Percentiles rank a stretch among this genome's conserved stretches.
Evolutionary conservation across 441 rosid genomes (phyloP).

Genomic region (Brassica hybrid): DNA sequence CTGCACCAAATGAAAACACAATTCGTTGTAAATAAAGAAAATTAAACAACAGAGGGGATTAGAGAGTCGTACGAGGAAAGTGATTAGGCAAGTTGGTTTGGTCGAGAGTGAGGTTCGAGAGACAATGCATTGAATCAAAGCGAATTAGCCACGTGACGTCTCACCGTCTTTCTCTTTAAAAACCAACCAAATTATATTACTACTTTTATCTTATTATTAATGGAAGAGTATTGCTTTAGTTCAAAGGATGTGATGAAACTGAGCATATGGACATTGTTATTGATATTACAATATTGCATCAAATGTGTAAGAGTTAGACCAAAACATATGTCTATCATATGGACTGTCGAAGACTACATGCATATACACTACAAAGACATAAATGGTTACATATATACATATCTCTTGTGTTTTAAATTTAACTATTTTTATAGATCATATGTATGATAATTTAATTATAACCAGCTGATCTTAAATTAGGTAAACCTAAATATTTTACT

Average conservation of each 20-base stretch:
- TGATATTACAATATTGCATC: constrained; percentile 6
- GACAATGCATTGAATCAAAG: constrained; percentile 38
- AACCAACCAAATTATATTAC: constrained; percentile 9
- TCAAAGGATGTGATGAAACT: constrained; percentile 19
- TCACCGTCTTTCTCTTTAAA: constrained; percentile 21
- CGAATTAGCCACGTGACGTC: constrained; percentile 33
- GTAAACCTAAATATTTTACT: neutral
- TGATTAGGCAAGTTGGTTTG: constrained; percentile 35
- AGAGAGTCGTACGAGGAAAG: constrained; percentile 31
- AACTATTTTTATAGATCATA: neutral
- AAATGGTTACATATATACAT: neutral
- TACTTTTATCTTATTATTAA: constrained; percentile 10
- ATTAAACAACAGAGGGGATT: neutral
- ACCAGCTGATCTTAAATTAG: neutral
- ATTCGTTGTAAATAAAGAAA: neutral
- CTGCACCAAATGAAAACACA: neutral
- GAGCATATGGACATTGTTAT: constrained; percentile 29
- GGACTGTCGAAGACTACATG: constrained; percentile 27
- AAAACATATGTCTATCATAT: constrained; percentile 31
- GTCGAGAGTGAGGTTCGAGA: constrained; percentile 25
- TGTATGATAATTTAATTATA: neutral
- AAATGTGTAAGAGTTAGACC: constrained; percentile 21
- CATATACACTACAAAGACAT: neutral
- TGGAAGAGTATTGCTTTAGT: neutral
- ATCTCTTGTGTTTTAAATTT: neutral